A percentile compares a stretch with the other conserved stretches of the same genome.
Conservation (phyloP, 768 basidiomycete species). For the Piloderma croceum region DNA sequence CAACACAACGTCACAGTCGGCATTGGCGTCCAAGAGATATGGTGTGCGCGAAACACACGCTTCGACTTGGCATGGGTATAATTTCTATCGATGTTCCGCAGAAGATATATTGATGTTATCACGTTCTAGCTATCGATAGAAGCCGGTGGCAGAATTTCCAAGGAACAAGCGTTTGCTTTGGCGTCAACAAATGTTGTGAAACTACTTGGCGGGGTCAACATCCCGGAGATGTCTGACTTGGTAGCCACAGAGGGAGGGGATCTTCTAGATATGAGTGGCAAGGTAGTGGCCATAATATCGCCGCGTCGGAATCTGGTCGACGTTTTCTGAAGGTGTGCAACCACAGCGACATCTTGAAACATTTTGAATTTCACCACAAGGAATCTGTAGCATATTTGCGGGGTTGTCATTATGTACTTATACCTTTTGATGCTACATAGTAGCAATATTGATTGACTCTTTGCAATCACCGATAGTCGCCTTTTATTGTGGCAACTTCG, state of each 20-base stretch:
- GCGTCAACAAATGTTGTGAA: constrained; percentile 51
- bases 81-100: constrained; percentile 2
- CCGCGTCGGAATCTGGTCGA: constrained; percentile 28
- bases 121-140: constrained; percentile 35
- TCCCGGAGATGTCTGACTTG: constrained; percentile 29
- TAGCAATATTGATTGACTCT: no score
- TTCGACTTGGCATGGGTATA: constrained; percentile 56
- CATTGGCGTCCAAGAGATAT: constrained; percentile 42
- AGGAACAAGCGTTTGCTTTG: constrained; percentile 45
- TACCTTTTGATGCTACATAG: no score
- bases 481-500: no score
- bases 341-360: no score
- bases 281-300: constrained; percentile 31
- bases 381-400: no score
- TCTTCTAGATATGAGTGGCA: constrained; percentile 25
- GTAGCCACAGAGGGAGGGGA: constrained; percentile 38
- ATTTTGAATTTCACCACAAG: no score
- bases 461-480: no score
- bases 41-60: constrained; percentile 49
- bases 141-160: constrained; percentile 33
- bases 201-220: constrained; percentile 33
- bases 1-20: constrained; percentile 49
- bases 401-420: no score
- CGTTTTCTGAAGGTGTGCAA: constrained; percentile 36
- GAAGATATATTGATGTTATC: constrained; percentile 6